A percentile compares a stretch with the other conserved stretches of the same genome.
phyloP scores from a whole-genome alignment of 768 basidiomycete genomes.

The Termitomyces sp. region DNA sequence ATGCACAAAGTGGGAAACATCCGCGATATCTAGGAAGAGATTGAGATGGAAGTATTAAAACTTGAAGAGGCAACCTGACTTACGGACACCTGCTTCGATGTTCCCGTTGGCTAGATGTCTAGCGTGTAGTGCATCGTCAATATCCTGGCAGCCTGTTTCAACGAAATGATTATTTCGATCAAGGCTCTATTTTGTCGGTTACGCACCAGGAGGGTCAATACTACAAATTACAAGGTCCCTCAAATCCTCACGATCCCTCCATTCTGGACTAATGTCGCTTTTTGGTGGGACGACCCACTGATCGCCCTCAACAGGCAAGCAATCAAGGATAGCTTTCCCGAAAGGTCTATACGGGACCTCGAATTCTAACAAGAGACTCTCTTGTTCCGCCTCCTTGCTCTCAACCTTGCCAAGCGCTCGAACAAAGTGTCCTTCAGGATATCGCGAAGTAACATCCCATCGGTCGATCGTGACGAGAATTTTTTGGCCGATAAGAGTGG shows the following conservation, averaged over 20 bases:
- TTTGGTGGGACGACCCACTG: constrained; percentile 90
- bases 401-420: constrained; percentile 86
- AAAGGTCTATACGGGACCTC: constrained; percentile 96
- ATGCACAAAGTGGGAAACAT: constrained; percentile 94
- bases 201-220: constrained; percentile 88
- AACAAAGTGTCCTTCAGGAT: constrained; percentile 97
- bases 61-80: constrained; percentile 31
- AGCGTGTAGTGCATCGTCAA: constrained; percentile 96
- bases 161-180: neutral
- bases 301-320: constrained; percentile 86
- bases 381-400: constrained; percentile 94
- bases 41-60: neutral
- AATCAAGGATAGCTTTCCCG: constrained; percentile 90
- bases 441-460: constrained; percentile 83
- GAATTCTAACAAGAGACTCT: constrained; percentile 88
- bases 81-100: constrained; percentile 96
- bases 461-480: constrained; percentile 93
- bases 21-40: constrained; percentile 77
- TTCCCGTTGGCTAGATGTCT: constrained; percentile 83
- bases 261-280: constrained; percentile 34
- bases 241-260: constrained; percentile 86
- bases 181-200: neutral
- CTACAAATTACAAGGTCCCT: constrained; percentile 85
- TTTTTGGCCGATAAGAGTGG: constrained; percentile 83
- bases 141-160: constrained; percentile 84